Conservation (phyloP, 2,329 filamentous ascomycete genomes). For the Diatrype stigma region DNA sequence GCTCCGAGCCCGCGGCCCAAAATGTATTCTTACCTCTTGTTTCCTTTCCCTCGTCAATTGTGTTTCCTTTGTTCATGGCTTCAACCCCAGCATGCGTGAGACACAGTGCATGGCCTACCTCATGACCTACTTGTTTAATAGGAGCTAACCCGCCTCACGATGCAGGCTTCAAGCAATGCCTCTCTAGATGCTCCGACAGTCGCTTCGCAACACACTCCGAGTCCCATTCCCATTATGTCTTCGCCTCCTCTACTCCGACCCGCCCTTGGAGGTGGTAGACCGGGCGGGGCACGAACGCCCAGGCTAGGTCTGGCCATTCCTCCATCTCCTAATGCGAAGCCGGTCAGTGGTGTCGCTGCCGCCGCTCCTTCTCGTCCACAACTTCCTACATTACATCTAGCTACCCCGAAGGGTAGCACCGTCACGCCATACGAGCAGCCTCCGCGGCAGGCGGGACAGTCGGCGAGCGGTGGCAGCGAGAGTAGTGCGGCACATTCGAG, state of each 20-base stretch:
- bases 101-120: neutral
- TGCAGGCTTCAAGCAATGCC: slow-evolving; percentile 20
- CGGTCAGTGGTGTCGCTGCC: slow-evolving; percentile 55
- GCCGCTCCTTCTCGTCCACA: slow-evolving; percentile 51
- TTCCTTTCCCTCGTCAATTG: neutral
- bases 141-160: slow-evolving; percentile 22
- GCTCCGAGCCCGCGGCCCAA: slow-evolving; percentile 21
- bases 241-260: slow-evolving; percentile 78
- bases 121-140: slow-evolving; percentile 2
- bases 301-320: slow-evolving; percentile 87
- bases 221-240: slow-evolving; percentile 57
- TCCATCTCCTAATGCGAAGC: slow-evolving; percentile 76
- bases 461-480: slow-evolving; percentile 74
- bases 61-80: neutral
- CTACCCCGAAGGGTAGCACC: slow-evolving; percentile 82
- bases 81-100: too few species aligned
- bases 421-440: slow-evolving; percentile 66
- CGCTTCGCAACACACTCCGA: slow-evolving; percentile 23
- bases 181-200: slow-evolving; percentile 20
- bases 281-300: slow-evolving; percentile 61
- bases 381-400: slow-evolving; percentile 76
- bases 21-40: slow-evolving; percentile 15
- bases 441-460: slow-evolving; percentile 54
- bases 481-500: slow-evolving; percentile 74
- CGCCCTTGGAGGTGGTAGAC: slow-evolving; percentile 68